These are phyloP conservation scores for Wickerhamomyces chambardii DNA, from an alignment of 805 yeast species.

Conservation along the genomic window DNA sequence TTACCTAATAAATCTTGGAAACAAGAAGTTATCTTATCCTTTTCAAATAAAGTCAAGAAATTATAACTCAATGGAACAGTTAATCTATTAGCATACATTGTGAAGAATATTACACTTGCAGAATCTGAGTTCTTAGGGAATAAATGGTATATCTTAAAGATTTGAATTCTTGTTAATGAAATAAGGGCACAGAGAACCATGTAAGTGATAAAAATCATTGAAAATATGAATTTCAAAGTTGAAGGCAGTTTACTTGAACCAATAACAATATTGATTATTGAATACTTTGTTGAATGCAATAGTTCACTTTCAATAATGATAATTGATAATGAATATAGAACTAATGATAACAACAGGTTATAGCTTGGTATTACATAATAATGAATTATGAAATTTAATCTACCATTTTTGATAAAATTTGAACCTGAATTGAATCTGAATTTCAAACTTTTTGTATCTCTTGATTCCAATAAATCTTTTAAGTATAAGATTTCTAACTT, in stretches of 20 bases:
- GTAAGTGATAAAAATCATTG: conserved; percentile 39
- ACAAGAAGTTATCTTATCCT: conserved; percentile 34
- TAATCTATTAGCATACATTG: conserved; percentile 72
- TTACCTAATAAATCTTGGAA: conserved; percentile 72
- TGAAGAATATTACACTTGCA: conserved; percentile 66
- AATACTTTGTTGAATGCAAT: conserved; percentile 57
- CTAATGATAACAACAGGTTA: conserved; percentile 32
- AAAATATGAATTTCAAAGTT: conserved; percentile 25
- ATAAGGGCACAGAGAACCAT: conserved; percentile 63
- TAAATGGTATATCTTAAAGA: conserved; percentile 71
- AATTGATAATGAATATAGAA: conserved; percentile 36
- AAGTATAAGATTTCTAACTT: conserved; percentile 38
- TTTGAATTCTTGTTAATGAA: conserved; percentile 55
- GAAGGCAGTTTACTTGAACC: conserved; percentile 19
- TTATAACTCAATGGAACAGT: conserved; percentile 80
- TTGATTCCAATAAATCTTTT: conserved; percentile 50
- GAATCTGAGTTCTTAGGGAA: conserved; percentile 67
- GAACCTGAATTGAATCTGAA: conserved; percentile 19
- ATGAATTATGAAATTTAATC: conserved; percentile 29
- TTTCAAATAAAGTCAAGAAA: conserved; percentile 51
- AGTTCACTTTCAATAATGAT: conserved; percentile 66
- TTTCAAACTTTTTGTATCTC: conserved; percentile 17
- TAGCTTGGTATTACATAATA: conserved; percentile 36
- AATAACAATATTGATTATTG: conserved; percentile 47
- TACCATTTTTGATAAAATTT: conserved; percentile 27